Evolutionary conservation across 352 stramenopile species (phyloP).

Genomic region (Globisporangium mamillatum): DNA sequence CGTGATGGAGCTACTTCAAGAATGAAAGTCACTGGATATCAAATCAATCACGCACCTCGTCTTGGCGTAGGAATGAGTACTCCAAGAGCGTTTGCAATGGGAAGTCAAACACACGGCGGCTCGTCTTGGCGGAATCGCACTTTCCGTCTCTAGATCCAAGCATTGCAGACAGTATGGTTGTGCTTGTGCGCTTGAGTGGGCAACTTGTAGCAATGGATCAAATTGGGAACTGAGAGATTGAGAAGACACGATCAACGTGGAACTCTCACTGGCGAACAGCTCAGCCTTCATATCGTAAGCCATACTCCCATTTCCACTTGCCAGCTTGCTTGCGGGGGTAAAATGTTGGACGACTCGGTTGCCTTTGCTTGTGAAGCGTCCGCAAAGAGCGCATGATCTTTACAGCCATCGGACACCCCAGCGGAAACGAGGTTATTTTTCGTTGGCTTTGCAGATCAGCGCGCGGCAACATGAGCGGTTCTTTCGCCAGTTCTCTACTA

Average conservation of each 20-base stretch:
- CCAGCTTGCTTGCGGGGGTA: no score
- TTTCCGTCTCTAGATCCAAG: not conserved
- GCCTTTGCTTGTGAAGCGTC: not conserved
- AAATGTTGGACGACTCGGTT: not conserved
- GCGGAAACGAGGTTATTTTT: not conserved
- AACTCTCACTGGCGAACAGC: not conserved
- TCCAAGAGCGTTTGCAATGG: slow-evolving; percentile 30
- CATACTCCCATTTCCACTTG: no score
- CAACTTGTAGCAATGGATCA: not conserved
- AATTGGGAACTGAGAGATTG: slow-evolving; percentile 3
- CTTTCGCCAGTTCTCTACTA: not conserved
- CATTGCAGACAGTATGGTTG: not conserved
- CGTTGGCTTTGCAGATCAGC: not conserved
- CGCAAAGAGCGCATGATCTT: not conserved
- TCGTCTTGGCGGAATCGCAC: slow-evolving; percentile 26
- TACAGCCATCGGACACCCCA: not conserved
- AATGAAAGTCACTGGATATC: not conserved
- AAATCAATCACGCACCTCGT: slow-evolving; percentile 25
- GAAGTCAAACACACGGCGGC: slow-evolving; percentile 50
- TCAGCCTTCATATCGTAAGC: not conserved
- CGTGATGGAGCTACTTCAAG: not conserved
- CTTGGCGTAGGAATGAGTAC: slow-evolving; percentile 46
- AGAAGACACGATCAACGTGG: not conserved
- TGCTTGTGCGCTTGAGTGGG: not conserved
- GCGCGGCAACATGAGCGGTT: not conserved